phyloP scores from a whole-genome alignment of 129 eudicot species.

The Deinandra increscens region DNA sequence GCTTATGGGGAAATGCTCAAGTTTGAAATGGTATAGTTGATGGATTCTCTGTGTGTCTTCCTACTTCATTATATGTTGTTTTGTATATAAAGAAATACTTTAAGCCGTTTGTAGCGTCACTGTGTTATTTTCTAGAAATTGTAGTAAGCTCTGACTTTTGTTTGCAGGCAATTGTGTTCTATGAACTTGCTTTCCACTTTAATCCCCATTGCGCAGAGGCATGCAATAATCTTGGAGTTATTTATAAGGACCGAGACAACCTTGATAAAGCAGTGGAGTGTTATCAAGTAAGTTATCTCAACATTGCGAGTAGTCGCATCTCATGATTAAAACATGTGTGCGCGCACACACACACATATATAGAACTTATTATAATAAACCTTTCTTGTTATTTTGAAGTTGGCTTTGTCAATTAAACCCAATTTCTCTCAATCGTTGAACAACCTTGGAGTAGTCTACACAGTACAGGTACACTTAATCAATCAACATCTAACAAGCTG shows the following conservation, averaged over 20 bases:
- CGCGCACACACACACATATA: not conserved
- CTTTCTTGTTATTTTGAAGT: constrained; percentile 41
- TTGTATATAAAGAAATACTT: constrained; percentile 16
- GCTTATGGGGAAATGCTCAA: constrained; percentile 98
- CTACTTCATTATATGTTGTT: not conserved
- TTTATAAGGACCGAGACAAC: constrained; percentile 93
- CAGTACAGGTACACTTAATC: constrained; percentile 77
- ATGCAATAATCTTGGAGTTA: constrained; percentile 96
- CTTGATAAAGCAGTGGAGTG: constrained; percentile 99
- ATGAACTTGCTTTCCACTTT: constrained; percentile 99
- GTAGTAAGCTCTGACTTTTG: not conserved
- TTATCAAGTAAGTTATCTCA: constrained; percentile 59
- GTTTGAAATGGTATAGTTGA: constrained; percentile 85
- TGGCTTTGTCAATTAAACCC: constrained; percentile 92
- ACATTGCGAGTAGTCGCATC: not conserved
- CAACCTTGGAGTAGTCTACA: constrained; percentile 98
- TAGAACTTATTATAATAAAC: not conserved
- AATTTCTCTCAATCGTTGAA: constrained; percentile 96
- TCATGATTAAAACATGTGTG: not conserved
- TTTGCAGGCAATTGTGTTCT: constrained; percentile 91
- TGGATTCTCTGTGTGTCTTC: not conserved
- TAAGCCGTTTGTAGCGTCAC: constrained; percentile 3
- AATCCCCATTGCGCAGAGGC: constrained; percentile 99
- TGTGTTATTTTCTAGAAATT: not conserved
- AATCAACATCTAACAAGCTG: constrained; percentile 1